Conservation (phyloP, 768 basidiomycete genomes). For the Hysterangium stoloniferum region DNA sequence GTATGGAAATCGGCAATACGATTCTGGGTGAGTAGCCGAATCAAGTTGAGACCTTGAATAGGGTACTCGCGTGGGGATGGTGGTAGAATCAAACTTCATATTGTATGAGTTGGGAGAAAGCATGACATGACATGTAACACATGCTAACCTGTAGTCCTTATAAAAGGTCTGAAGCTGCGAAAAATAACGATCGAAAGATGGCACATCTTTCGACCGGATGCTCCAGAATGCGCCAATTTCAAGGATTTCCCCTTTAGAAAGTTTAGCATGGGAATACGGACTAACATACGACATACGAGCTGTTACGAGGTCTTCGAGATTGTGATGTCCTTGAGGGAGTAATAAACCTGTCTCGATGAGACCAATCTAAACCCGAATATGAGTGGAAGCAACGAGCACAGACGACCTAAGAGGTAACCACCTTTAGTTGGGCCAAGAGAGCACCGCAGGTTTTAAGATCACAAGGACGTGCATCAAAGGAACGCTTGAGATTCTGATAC, state of each 20-base stretch:
- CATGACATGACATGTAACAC: neutral
- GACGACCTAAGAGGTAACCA: slow-evolving; percentile 18
- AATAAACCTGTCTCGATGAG: slow-evolving; percentile 72
- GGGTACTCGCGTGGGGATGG: slow-evolving; percentile 82
- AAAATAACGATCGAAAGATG: slow-evolving; percentile 93
- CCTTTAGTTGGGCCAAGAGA: slow-evolving; percentile 72
- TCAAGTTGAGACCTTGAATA: slow-evolving; percentile 88
- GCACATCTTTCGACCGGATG: slow-evolving; percentile 78
- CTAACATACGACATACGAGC: slow-evolving; percentile 48
- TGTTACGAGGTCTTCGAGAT: slow-evolving; percentile 58
- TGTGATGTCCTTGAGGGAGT: slow-evolving; percentile 59
- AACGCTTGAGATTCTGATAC: slow-evolving; percentile 58
- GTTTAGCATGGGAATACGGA: neutral
- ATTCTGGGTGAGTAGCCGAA: slow-evolving; percentile 90
- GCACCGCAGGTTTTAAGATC: slow-evolving; percentile 61
- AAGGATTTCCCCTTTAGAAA: slow-evolving; percentile 72
- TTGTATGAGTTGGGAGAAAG: slow-evolving; percentile 6
- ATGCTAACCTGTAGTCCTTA: slow-evolving; percentile 65
- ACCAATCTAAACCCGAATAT: slow-evolving; percentile 43
- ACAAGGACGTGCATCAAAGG: slow-evolving; percentile 57
- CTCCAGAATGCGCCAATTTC: slow-evolving; percentile 96
- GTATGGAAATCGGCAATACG: slow-evolving; percentile 98
- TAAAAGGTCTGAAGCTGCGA: slow-evolving; percentile 88
- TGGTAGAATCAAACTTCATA: slow-evolving; percentile 56
- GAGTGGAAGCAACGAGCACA: neutral